phyloP scores from a whole-genome alignment of 805 yeast genomes.

The Starmerella scarabaei region DNA sequence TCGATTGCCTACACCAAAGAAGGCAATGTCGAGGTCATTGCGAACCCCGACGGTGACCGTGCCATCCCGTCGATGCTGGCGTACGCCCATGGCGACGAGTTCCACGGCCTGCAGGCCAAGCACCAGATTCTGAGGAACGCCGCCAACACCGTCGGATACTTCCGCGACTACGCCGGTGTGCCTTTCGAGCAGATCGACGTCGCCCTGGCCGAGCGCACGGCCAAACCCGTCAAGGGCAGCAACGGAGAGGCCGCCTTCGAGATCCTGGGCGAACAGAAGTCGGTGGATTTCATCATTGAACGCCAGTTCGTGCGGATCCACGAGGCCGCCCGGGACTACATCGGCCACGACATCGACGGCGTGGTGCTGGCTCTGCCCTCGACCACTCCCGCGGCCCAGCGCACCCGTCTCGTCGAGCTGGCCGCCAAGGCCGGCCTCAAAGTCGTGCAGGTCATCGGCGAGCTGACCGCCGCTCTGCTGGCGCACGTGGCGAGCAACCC shows the following conservation, averaged over 20 bases:
- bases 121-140: constrained; percentile 89
- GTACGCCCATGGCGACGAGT: constrained; percentile 88
- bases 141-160: constrained; percentile 69
- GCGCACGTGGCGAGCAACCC: constrained; percentile 53
- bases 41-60: constrained; percentile 98
- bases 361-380: constrained; percentile 87
- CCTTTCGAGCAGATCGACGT: constrained; percentile 57
- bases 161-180: constrained; percentile 85
- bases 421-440: constrained; percentile 62
- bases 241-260: constrained; percentile 61
- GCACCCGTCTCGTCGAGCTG: constrained; percentile 45
- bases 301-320: constrained; percentile 76
- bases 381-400: constrained; percentile 64
- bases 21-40: constrained; percentile 92
- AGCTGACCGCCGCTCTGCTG: constrained; percentile 82
- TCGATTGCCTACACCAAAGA: constrained; percentile 75
- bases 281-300: constrained; percentile 65
- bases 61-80: constrained; percentile 86
- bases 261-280: constrained; percentile 30
- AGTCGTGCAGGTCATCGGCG: constrained; percentile 77
- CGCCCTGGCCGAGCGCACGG: constrained; percentile 48
- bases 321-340: constrained; percentile 82
- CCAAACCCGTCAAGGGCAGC: constrained; percentile 44
- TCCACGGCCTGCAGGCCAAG: constrained; percentile 92
- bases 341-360: constrained; percentile 68